phyloP scores from a whole-genome alignment of 768 basidiomycete genomes.

The Tulasnella sp. region DNA sequence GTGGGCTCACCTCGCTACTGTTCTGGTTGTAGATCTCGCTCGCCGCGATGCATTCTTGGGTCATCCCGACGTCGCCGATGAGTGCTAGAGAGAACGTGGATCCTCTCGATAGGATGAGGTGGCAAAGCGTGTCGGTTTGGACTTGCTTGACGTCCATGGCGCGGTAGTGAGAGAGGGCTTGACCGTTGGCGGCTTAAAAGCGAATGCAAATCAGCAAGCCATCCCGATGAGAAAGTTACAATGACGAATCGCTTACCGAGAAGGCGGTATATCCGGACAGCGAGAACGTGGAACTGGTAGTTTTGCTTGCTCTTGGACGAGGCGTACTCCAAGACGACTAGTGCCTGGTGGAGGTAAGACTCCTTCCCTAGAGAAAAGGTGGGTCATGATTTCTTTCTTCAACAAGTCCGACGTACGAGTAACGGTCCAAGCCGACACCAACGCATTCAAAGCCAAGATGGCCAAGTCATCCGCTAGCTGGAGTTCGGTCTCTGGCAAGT shows the following conservation, averaged over 20 bases:
- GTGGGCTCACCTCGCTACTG: constrained; percentile 64
- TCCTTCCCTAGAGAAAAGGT: constrained; percentile 30
- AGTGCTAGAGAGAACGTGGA: constrained; percentile 69
- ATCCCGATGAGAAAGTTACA: background rate
- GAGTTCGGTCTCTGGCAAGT: constrained; percentile 61
- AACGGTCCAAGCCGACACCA: constrained; percentile 29
- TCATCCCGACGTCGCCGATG: constrained; percentile 61
- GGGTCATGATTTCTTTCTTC: background rate
- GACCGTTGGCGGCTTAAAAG: constrained; percentile 51
- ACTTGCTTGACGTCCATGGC: constrained; percentile 70
- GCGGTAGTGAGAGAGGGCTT: constrained; percentile 70
- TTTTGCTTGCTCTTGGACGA: constrained; percentile 62
- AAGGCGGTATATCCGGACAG: constrained; percentile 72
- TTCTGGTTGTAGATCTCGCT: constrained; percentile 74
- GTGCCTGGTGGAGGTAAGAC: constrained; percentile 50
- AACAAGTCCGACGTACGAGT: constrained; percentile 16
- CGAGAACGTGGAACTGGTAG: constrained; percentile 63
- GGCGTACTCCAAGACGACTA: constrained; percentile 58
- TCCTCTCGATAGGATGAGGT: constrained; percentile 65
- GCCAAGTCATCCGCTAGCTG: constrained; percentile 82
- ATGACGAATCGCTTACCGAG: constrained; percentile 38
- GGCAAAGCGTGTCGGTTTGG: constrained; percentile 81
- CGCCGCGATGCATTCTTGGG: constrained; percentile 64
- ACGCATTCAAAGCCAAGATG: constrained; percentile 57
- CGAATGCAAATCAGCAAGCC: background rate